Base-by-base conservation (phyloP, 2,329 filamentous ascomycete genomes). In the Pezicula radicicola region DNA sequence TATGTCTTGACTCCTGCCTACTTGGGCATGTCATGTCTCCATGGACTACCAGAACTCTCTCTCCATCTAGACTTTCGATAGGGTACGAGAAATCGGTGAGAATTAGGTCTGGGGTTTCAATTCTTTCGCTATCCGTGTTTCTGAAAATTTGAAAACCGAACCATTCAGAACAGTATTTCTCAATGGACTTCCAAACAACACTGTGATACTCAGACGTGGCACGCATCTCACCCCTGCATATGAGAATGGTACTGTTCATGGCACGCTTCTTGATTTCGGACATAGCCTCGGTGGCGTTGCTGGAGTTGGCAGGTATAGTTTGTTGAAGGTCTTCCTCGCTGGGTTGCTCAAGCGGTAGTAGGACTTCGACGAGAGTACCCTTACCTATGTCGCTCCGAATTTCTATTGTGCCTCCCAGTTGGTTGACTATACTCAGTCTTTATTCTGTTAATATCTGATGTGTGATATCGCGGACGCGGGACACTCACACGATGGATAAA, bases 391-490 rank as follows among this genome's bases (percentile, higher is more conserved):
- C 70, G 42, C 75, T 83, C 41, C 74, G 74, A 27, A 88, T 74
- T n/a, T 80, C 74, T 35, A 88, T 81, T 6, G 71, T 75, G 1
- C 84, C 85, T 21, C 77, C 74, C 0, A 88, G 70, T 28, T 80
- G 77, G 42, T 78, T 76, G 12, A 86, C 78, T 28, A 87, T 80
- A 49, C 72, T 72, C 48, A 58, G 57, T 19, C 58, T 60, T 36
- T 3, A 36, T 6, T 19, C 5, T 25, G 16, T 54, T 42, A 53
- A 49, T 13, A 10, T 44, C 6, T n/a, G 13, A 21, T 40, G n/a
- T 28, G 13, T 41, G 18, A 30, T 35, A 5, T 25, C 27, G 16
- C 13, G 13, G 18, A 5, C 9, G 19, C 21, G 16, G 25, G 7
- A 47, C 7, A 50, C 60, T 86, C 75, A 76, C 46, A 88, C 84